Base-by-base conservation (phyloP, 2,329 filamentous ascomycete species). In the Colletotrichum theobromicola region DNA sequence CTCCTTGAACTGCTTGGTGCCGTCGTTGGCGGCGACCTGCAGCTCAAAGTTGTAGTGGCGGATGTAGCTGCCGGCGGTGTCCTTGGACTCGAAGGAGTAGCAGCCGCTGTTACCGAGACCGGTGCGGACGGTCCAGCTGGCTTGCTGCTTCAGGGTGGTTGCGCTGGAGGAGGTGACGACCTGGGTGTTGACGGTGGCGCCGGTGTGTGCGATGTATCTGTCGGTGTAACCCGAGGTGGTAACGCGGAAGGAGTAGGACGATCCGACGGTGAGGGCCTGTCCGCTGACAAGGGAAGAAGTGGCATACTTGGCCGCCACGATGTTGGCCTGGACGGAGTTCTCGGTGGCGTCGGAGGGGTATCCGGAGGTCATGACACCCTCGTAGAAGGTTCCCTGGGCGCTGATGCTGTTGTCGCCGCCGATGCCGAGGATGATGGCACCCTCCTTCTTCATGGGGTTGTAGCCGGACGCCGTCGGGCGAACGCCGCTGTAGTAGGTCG, bases 371-470 rank as follows among this genome's bases (percentile, higher is more conserved):
- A 93, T 91, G 28, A 89, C 90, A 28, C 91, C 91, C 81, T 93
- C 91, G 81, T 93, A 91, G 78, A 91, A 92, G 1, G 91, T 93
- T 30, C 91, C 91, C 79, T 92, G 89, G 1, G 86, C 91, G 61
- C 88, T 78, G 77, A 85, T 83, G 79, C 89, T 91, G 83, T 92
- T 93, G 77, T 93, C 92, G 9, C 92, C 92, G n/a, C 92, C 92
- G 68, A 93, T 92, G n/a, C 92, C 91, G n/a, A 93, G 89, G 72
- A 93, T 87, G 58, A 93, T 91, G 70, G 91, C 88, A 15, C 91
- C 91, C 79, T 93, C 91, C 77, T 93, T 92, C 76, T 78, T 84
- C 92, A 93, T 93, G 0, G 88, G 87, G 79, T 91, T 89, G 82
- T 93, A 93, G 12, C 90, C 90, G 16, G 79, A 76, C 3, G 72